Base-by-base conservation (phyloP, 306 rosid genomes). In the Quercus glauca region DNA sequence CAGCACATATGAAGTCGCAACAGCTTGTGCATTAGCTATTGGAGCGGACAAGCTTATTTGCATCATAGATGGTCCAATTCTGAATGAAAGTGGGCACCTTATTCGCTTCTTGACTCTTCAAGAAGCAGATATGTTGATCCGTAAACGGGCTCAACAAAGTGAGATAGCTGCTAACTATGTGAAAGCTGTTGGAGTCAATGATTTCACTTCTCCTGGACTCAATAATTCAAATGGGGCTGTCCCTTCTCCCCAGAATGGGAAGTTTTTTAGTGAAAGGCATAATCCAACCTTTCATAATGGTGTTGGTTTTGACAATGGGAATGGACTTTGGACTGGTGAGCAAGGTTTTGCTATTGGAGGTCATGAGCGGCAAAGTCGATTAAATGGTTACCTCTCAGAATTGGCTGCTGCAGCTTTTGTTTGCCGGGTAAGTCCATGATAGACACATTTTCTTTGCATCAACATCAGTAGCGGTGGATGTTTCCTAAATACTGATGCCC, bases 381-480 rank as follows among this genome's bases (percentile, higher is more conserved):
- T 81, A 87, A 90, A 92, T 78, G 97, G 98, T 69, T 90, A 93
- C 87, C 89, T 96, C 68, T 93, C 98, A 33, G 99, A 96, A 87
- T 89, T 96, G 87, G 99, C 99, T 78, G 99, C 98, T 58, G 99
- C 98, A 13, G 99, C 98, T 68, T 96, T 90, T 57, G 98, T 96
- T 85, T 96, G 98, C 85, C 84, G 98, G 90, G 99, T 95, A 79
- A 88, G 90, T 55, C 64, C 74, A 74, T 79, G 61, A 28, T 65
- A 55, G 10, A 31, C 58, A 79, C 51, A 52, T 59, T 79, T 68
- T 58, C 56, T 10, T 29, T 73, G 65, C 77, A 55, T 41, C 20
- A 49, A 59, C 29, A n/a, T 56, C 29, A 8, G 23, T 56, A 17
- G 67, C 33, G 72, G 73, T 41, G 49, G 45, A 14, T 61, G 33